Base-by-base conservation (phyloP, 768 basidiomycete genomes). In the Termitomyces sp. region DNA sequence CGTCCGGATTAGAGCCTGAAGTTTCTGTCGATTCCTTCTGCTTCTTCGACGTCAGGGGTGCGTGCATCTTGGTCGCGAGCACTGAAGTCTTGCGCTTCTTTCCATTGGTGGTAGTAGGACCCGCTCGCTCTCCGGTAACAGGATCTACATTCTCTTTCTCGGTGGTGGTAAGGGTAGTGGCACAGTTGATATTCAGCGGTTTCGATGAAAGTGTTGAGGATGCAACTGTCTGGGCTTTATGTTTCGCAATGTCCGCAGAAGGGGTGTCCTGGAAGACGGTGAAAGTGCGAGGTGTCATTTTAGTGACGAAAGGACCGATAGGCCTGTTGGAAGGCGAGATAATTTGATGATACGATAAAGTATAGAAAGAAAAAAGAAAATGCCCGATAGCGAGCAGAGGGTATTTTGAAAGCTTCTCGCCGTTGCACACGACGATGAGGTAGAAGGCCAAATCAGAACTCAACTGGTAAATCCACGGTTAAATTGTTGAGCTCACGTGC, bases 81-180 rank as follows among this genome's bases (percentile, higher is more conserved):
- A 78, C 81, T 46, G 69, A 70, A 0, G 82, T 84, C 67, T 87
- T 87, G 58, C 86, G 79, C 67, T 88, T 88, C 73, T 87, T 88
- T 17, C 71, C 68, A 54, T 59, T 65, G 5, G 61, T 62, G 1
- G 62, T 61, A 15, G 72, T 64, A 17, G 76, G 64, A 37, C 73
- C 78, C 3, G 83, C 70, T 38, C 81, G 83, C 57, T 81, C 78
- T 6, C 89, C 89, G 3, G 89, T 91, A 63, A 85, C 60, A 45
- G 89, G 89, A 68, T 91, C 78, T 44, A 85, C 74, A 66, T 91
- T 91, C 72, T 91, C 89, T 77, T 91, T 91, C 74, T 90, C 87
- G 41, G 74, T 63, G 38, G 75, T 69, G 26, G 70, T 67, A 5
- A 74, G 68, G 57, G 73, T 70, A 54, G 71, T 60, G 56, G 63